Evolutionary conservation across 768 basidiomycete genomes (phyloP).

Genomic region (Serpula lacrymans): DNA sequence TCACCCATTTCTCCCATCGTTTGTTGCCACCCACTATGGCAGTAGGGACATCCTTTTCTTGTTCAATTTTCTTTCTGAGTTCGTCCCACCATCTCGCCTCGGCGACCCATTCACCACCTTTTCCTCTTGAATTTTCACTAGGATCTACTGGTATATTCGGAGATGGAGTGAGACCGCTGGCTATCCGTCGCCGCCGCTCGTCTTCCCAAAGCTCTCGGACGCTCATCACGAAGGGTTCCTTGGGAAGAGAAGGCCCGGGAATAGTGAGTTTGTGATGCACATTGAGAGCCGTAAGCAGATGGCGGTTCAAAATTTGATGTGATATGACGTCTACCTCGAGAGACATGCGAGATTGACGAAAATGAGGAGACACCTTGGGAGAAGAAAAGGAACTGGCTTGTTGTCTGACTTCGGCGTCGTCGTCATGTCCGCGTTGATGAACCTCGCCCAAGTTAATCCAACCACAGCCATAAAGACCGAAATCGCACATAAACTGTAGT

Average conservation of each 20-base stretch:
- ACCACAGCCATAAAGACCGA: conserved; percentile 91
- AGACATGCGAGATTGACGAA: conserved; percentile 61
- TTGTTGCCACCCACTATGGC: conserved; percentile 17
- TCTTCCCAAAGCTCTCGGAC: conserved; percentile 97
- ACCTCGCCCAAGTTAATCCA: conserved; percentile 74
- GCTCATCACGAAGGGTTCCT: conserved; percentile 78
- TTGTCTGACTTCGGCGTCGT: conserved; percentile 11
- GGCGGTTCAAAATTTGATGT: conserved; percentile 85
- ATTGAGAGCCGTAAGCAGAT: conserved; percentile 56
- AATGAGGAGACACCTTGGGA: conserved; percentile 54
- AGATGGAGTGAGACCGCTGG: conserved; percentile 66
- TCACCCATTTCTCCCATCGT: conserved; percentile 71
- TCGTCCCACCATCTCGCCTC: conserved; percentile 78
- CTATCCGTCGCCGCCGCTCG: conserved; percentile 71
- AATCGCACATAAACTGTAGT: conserved; percentile 93
- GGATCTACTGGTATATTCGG: conserved; percentile 70
- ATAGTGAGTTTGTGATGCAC: conserved; percentile 65
- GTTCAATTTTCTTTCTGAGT: conserved; percentile 57
- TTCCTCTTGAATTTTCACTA: conserved; percentile 57
- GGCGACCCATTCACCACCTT: conserved; percentile 63
- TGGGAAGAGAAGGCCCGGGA: conserved; percentile 45
- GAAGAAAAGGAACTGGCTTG: conserved; percentile 3
- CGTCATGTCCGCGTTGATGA: conserved; percentile 48
- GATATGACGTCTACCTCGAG: conserved; percentile 85
- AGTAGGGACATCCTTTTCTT: conserved; percentile 31